Conservation (phyloP, 768 basidiomycete genomes). For the Panaeolus papilionaceus region DNA sequence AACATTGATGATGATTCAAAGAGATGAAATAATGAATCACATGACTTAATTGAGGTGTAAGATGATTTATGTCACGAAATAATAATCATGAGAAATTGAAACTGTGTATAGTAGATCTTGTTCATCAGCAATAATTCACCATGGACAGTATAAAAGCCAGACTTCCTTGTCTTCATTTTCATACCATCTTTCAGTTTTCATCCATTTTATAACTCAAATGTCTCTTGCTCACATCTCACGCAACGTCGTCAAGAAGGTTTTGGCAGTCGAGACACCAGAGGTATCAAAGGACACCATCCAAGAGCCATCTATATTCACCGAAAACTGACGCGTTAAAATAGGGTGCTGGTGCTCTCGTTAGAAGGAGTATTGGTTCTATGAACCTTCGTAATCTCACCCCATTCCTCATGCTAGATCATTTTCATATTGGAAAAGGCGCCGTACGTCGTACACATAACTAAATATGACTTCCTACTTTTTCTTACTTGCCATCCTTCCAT, state of each 20-base stretch:
- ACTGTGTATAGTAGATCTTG: not conserved
- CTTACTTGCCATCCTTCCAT: conserved; percentile 9
- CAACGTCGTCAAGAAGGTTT: conserved; percentile 75
- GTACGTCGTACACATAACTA: conserved; percentile 44
- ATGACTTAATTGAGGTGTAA: not conserved
- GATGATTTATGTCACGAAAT: conserved; percentile 1
- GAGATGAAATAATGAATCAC: not conserved
- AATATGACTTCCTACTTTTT: too few relatives aligned
- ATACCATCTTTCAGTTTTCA: not conserved
- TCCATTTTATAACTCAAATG: conserved; percentile 26
- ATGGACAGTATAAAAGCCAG: conserved; percentile 9
- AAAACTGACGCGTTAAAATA: conserved; percentile 30
- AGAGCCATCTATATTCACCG: conserved; percentile 16
- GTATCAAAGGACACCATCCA: conserved; percentile 36
- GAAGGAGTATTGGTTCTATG: conserved; percentile 84
- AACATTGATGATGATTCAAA: not conserved
- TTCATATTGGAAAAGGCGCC: conserved; percentile 71
- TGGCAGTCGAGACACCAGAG: conserved; percentile 78
- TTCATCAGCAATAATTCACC: conserved; percentile 6
- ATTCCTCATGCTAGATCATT: conserved; percentile 91
- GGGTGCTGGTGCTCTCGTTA: conserved; percentile 85
- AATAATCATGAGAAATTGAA: conserved; percentile 8
- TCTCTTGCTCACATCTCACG: conserved; percentile 56
- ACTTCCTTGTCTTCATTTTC: not conserved
- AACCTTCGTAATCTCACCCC: conserved; percentile 83